Conservation (phyloP, 1,284 basidiomycete species). For the Ustilago trichophora region DNA sequence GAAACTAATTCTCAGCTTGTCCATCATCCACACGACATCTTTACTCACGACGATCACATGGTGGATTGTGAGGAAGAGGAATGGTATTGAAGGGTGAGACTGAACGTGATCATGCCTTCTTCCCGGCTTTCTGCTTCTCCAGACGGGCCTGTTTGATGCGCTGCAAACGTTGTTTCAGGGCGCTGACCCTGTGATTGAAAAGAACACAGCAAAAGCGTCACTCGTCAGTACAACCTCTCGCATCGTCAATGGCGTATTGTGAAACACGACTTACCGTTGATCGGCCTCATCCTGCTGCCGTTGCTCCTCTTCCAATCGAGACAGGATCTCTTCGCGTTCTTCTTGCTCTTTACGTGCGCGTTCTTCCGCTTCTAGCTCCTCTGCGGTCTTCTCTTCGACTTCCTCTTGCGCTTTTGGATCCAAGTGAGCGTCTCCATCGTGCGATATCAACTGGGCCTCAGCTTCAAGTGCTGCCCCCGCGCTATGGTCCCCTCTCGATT, state of each 20-base stretch:
- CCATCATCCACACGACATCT: too few species aligned
- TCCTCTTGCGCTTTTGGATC: neutral
- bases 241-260: too few species aligned
- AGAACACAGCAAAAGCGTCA: too few species aligned
- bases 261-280: slow-evolving; percentile 56
- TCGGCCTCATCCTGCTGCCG: slow-evolving; percentile 56
- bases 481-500: neutral
- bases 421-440: neutral
- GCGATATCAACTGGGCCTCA: slow-evolving; percentile 43
- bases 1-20: too few species aligned
- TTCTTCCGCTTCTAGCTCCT: slow-evolving; percentile 38
- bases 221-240: too few species aligned
- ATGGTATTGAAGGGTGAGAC: too few species aligned
- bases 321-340: slow-evolving; percentile 52
- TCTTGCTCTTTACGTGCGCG: slow-evolving; percentile 41
- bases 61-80: too few species aligned
- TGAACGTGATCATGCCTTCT: slow-evolving; percentile 10
- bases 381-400: slow-evolving; percentile 16
- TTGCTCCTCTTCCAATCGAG: slow-evolving; percentile 57
- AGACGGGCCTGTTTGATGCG: slow-evolving; percentile 42
- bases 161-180: slow-evolving; percentile 41
- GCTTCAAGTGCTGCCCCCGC: slow-evolving; percentile 50
- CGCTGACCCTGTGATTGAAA: slow-evolving; percentile 24
- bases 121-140: slow-evolving; percentile 23
- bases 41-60: too few species aligned